Percentiles rank a stretch among this genome's conserved stretches.
These are phyloP conservation scores for Hygrophila difformis DNA, from an alignment of 257 asterid genomes.

Conservation along the genomic window DNA sequence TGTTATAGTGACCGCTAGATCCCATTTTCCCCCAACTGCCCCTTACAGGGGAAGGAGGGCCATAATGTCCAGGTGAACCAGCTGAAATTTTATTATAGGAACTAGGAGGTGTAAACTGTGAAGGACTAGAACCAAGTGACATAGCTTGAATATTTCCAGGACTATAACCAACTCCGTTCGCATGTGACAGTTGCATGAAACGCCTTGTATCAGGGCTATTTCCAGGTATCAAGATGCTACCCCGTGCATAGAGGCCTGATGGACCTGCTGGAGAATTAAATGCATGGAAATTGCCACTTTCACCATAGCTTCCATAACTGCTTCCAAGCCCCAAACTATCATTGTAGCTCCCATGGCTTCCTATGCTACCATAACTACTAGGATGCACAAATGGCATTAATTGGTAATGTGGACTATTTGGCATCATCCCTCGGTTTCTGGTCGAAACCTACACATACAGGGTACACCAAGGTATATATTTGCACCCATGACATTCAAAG, in stretches of 20 bases:
- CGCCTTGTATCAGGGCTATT: conserved; percentile 90
- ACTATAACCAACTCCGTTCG: conserved; percentile 81
- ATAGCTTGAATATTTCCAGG: conserved; percentile 82
- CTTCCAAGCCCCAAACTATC: conserved; percentile 75
- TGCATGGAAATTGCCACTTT: conserved; percentile 69
- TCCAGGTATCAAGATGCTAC: conserved; percentile 67
- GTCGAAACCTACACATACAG: conserved; percentile 59
- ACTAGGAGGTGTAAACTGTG: conserved; percentile 92
- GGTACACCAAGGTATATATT: conserved; percentile 8
- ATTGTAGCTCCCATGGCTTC: conserved; percentile 95
- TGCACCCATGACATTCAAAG: conserved; percentile 8
- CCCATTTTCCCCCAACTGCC: conserved; percentile 82
- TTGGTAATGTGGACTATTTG: conserved; percentile 79
- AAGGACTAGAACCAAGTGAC: conserved; percentile 99
- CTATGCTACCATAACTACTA: conserved; percentile 94
- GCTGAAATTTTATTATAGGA: conserved; percentile 57
- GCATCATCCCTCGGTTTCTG: conserved; percentile 53
- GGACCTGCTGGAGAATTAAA: conserved; percentile 90
- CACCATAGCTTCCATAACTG: conserved; percentile 96
- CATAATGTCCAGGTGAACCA: conserved; percentile 93
- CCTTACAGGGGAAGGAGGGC: conserved; percentile 92
- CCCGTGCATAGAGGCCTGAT: conserved; percentile 65
- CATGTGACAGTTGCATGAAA: conserved; percentile 58
- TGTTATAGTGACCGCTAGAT: conserved; percentile 65
- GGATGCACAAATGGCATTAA: conserved; percentile 65